Conservation (phyloP, 1,284 basidiomycete species). For the Boletus mariae region DNA sequence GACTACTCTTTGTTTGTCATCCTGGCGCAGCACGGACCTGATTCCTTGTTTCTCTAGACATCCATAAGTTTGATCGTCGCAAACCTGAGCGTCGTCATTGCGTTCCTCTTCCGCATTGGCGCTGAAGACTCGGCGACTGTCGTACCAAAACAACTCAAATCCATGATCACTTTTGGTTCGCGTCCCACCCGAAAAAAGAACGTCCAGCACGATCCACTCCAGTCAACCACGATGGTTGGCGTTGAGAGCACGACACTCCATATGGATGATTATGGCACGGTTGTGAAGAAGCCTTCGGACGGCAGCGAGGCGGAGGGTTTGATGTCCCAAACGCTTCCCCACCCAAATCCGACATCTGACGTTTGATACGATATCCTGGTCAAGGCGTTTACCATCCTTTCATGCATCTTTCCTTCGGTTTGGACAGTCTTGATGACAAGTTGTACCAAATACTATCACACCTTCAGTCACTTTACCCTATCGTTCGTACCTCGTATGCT, state of each 20-base stretch:
- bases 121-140: conserved; percentile 1
- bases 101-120: conserved; percentile 4
- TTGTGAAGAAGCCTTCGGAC: neutral
- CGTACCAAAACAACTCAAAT: neutral
- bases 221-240: neutral
- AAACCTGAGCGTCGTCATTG: conserved; percentile 4
- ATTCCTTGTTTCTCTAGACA: neutral
- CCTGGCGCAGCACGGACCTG: neutral
- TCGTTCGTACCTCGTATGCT: neutral
- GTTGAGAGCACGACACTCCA: conserved; percentile 1
- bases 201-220: neutral
- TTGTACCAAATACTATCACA: neutral
- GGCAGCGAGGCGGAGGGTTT: neutral
- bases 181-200: neutral
- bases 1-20: neutral
- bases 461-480: neutral
- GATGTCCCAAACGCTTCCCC: neutral
- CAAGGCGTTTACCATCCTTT: neutral
- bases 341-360: neutral
- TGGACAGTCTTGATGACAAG: neutral
- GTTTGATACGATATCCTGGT: neutral
- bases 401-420: neutral
- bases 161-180: conserved; percentile 2
- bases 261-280: conserved; percentile 1
- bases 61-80: conserved; percentile 5